A percentile compares a stretch with the other conserved stretches of the same genome.
Conservation (phyloP, 148 eudicot species). For the Chenopodium quinoa region DNA sequence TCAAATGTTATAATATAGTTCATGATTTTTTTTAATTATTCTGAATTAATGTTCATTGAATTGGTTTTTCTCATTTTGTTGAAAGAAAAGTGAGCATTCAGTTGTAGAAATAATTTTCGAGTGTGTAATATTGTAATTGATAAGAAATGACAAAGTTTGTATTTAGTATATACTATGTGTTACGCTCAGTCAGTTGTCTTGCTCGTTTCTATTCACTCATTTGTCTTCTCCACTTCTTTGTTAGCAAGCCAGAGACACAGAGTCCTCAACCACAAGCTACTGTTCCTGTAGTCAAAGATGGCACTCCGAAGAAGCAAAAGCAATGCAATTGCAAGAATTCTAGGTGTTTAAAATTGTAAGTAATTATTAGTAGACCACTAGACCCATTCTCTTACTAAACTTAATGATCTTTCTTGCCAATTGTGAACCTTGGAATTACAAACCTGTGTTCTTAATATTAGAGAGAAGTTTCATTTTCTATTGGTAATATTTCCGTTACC, state of each 20-base stretch:
- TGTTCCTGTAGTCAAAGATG: slow-evolving; percentile 36
- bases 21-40: no score
- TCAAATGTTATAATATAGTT: background rate
- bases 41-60: background rate
- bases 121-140: background rate
- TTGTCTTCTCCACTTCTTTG: slow-evolving; percentile 8
- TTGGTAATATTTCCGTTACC: background rate
- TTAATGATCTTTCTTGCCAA: background rate
- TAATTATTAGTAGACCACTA: background rate
- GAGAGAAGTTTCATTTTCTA: background rate
- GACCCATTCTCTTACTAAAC: background rate
- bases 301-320: slow-evolving; percentile 60
- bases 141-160: background rate
- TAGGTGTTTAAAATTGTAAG: slow-evolving; percentile 80
- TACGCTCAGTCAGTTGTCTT: background rate
- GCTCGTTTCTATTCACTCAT: background rate
- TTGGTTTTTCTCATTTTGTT: background rate
- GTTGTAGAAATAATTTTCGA: background rate
- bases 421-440: background rate
- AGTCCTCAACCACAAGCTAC: slow-evolving; percentile 32
- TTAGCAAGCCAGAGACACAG: slow-evolving; percentile 44
- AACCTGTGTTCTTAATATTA: background rate
- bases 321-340: slow-evolving; percentile 73
- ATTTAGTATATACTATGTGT: background rate
- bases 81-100: background rate